phyloP scores from a whole-genome alignment of 257 asterid species.

The Solanum pennellii region DNA sequence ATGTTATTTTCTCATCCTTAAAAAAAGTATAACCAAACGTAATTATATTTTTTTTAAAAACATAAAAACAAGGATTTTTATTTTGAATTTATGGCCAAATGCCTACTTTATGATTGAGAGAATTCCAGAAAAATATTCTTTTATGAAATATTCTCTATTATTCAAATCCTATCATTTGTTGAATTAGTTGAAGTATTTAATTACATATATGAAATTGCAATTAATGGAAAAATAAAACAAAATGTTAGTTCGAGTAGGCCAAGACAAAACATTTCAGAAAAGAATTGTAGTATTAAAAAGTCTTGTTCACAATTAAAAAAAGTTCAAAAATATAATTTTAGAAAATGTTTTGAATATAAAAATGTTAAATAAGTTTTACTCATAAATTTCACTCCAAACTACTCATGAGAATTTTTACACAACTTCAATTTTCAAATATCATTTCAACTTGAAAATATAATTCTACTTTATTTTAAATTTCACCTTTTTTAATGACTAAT shows the following conservation, averaged over 20 bases:
- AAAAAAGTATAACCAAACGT: too few species aligned
- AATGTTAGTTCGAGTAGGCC: neutral
- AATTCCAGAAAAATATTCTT: neutral
- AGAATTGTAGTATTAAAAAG: neutral
- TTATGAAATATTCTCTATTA: neutral
- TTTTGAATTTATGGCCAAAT: neutral
- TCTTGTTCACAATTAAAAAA: neutral
- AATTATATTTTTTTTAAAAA: too few species aligned
- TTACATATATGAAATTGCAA: neutral
- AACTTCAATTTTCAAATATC: neutral
- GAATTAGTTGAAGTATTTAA: neutral
- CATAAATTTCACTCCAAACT: neutral
- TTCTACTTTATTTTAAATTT: neutral
- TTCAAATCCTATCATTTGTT: neutral
- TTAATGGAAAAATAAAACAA: neutral
- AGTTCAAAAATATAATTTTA: too few species aligned
- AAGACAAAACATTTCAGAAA: neutral
- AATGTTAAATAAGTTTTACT: too few species aligned
- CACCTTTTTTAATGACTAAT: neutral
- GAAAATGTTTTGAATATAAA: neutral
- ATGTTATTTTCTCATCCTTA: too few species aligned
- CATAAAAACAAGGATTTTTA: too few species aligned
- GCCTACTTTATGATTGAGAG: neutral
- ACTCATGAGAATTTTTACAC: too few species aligned
- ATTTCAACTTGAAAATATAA: too few species aligned